Evolutionary conservation across 2,329 filamentous ascomycete species (phyloP).

Genomic region (Monosporascus sp.): DNA sequence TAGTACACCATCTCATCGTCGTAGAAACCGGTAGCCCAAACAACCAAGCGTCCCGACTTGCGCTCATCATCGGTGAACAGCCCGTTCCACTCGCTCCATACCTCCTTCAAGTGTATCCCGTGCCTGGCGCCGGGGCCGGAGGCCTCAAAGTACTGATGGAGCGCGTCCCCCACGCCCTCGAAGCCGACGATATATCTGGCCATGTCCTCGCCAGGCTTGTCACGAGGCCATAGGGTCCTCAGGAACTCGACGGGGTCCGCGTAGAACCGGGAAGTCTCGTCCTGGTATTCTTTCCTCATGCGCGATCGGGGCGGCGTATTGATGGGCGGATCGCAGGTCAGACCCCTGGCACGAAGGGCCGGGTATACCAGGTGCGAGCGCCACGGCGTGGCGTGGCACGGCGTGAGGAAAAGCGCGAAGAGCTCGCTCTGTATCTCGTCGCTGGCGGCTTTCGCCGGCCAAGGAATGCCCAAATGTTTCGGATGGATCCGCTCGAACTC

Average conservation of each 20-base stretch:
- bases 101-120: constrained; percentile 38
- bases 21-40: constrained; percentile 42
- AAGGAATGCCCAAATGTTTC: constrained; percentile 27
- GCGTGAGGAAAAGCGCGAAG: constrained; percentile 80
- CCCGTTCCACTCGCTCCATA: constrained; percentile 56
- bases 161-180: constrained; percentile 47
- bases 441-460: constrained; percentile 19
- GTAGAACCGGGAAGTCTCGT: constrained; percentile 93
- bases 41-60: constrained; percentile 50
- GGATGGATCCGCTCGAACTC: constrained; percentile 61
- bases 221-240: constrained; percentile 40
- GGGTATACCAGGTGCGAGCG: constrained; percentile 78
- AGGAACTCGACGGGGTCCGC: constrained; percentile 56
- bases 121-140: constrained; percentile 34
- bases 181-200: constrained; percentile 59
- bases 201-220: constrained; percentile 29
- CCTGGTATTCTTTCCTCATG: constrained; percentile 65
- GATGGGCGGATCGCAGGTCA: constrained; percentile 87
- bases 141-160: constrained; percentile 39
- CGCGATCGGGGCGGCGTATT: constrained; percentile 51
- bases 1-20: constrained; percentile 5
- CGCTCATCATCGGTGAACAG: constrained; percentile 59
- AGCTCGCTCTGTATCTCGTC: constrained; percentile 37
- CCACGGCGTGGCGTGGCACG: constrained; percentile 96
- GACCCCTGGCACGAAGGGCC: constrained; percentile 69